phyloP scores from a whole-genome alignment of 805 yeast genomes.

The Allodekkera sacchari region DNA sequence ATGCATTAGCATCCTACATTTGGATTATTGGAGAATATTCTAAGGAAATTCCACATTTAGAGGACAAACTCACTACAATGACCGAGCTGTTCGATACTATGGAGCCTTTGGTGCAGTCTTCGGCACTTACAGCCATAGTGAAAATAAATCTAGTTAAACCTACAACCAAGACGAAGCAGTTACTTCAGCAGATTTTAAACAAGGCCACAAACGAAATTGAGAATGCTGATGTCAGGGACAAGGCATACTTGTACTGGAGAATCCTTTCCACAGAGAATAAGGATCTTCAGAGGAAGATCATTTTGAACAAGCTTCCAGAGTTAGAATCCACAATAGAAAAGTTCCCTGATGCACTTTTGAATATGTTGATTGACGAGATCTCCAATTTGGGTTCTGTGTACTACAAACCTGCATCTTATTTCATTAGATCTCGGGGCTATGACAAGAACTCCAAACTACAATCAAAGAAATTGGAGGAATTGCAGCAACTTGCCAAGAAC shows the following conservation, averaged over 20 bases:
- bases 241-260: conserved; percentile 77
- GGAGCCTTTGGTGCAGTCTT: conserved; percentile 53
- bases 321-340: conserved; percentile 64
- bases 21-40: conserved; percentile 73
- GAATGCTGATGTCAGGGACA: conserved; percentile 72
- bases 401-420: conserved; percentile 69
- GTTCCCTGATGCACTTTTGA: conserved; percentile 61
- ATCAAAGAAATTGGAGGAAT: conserved; percentile 63
- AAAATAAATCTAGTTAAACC: conserved; percentile 36
- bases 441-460: conserved; percentile 23
- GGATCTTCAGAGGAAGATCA: conserved; percentile 40
- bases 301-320: conserved; percentile 58
- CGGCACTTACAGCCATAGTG: conserved; percentile 53
- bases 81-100: conserved; percentile 48
- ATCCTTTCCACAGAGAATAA: conserved; percentile 42
- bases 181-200: conserved; percentile 52
- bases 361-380: conserved; percentile 63
- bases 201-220: conserved; percentile 57
- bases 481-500: conserved; percentile 65
- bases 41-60: conserved; percentile 45
- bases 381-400: conserved; percentile 85
- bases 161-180: conserved; percentile 25
- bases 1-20: conserved; percentile 50
- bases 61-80: conserved; percentile 35
- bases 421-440: conserved; percentile 26